Conservation (phyloP, 495 filamentous ascomycete genomes). For the Lophiostoma macrostomum region DNA sequence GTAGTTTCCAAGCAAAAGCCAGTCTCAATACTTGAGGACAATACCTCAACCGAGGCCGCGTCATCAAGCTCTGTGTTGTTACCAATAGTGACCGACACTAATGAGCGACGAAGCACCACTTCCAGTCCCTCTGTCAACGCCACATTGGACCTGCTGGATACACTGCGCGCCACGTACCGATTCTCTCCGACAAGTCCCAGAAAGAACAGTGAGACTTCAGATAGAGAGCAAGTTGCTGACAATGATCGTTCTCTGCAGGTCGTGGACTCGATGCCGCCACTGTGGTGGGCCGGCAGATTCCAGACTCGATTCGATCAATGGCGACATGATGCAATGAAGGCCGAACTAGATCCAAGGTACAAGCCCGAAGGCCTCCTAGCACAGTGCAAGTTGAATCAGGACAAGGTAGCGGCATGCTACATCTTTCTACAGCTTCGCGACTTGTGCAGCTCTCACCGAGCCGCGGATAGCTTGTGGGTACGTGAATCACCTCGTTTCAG, state of each 20-base stretch:
- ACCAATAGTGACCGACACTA: no score
- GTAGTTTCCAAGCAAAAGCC: no score
- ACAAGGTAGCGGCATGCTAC: slow-evolving; percentile 18
- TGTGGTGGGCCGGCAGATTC: slow-evolving; percentile 27
- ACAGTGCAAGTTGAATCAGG: slow-evolving; percentile 10
- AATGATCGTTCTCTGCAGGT: slow-evolving; percentile 4
- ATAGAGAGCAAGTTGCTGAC: slow-evolving; percentile 2
- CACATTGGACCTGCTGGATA: no score
- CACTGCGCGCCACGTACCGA: no score
- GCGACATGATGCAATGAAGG: slow-evolving; percentile 22
- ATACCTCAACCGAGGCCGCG: no score
- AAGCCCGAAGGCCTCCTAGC: slow-evolving; percentile 6
- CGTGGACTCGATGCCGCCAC: slow-evolving; percentile 19
- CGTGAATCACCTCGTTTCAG: not conserved
- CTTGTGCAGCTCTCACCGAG: slow-evolving; percentile 7
- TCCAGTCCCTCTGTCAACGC: no score
- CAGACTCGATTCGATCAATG: slow-evolving; percentile 22
- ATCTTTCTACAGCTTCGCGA: slow-evolving; percentile 26
- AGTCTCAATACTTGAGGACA: no score
- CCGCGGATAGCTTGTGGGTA: slow-evolving; percentile 29
- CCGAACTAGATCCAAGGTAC: slow-evolving; percentile 11
- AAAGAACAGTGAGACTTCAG: no score
- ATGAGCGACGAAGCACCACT: no score
- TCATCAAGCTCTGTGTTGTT: no score
- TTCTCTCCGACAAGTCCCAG: no score